Evolutionary conservation across 2,329 filamentous ascomycete species (phyloP).

Genomic region (Coniochaeta hoffmannii): DNA sequence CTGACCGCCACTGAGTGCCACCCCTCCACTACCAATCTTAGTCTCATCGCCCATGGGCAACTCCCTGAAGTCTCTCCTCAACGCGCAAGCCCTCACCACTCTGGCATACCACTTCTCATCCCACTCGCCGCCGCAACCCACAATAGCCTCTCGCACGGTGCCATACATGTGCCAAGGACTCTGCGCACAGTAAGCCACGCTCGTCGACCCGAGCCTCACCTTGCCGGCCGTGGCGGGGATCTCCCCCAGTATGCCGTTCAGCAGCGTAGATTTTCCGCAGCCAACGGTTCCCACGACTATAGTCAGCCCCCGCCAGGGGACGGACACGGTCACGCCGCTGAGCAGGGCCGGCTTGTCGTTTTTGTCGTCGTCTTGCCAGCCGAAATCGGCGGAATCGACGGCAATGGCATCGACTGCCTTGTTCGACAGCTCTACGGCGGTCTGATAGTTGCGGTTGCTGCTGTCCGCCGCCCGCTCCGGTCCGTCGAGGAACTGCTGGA

Average conservation of each 20-base stretch:
- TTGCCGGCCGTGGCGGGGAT: constrained; percentile 16
- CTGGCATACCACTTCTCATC: constrained; percentile 20
- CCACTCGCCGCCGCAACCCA: constrained; percentile 19
- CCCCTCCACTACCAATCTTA: constrained; percentile 18
- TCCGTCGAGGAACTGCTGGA: constrained; percentile 24
- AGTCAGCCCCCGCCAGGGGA: constrained; percentile 15
- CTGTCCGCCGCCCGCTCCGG: constrained; percentile 19
- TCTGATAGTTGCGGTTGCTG: too few species aligned
- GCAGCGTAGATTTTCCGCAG: constrained; percentile 33
- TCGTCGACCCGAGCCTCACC: constrained; percentile 15
- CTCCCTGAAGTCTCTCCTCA: constrained; percentile 18
- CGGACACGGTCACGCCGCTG: constrained; percentile 5
- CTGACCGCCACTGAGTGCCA: constrained; percentile 22
- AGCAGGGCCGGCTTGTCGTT: constrained; percentile 11
- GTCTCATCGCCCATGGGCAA: constrained; percentile 16
- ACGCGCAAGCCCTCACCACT: constrained; percentile 19
- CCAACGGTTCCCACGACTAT: constrained; percentile 34
- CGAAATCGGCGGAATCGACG: constrained; percentile 8
- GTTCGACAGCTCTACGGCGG: not conserved
- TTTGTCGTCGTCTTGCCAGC: constrained; percentile 12
- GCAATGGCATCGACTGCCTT: constrained; percentile 9
- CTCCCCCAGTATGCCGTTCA: constrained; percentile 31
- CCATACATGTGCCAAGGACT: constrained; percentile 34
- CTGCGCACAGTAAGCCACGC: constrained; percentile 35
- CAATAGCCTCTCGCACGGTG: constrained; percentile 30